Percentiles rank a stretch among this genome's conserved stretches.
Evolutionary conservation across 164 flowering plant genomes (phyloP).

Genomic region (Berberis vulgaris): DNA sequence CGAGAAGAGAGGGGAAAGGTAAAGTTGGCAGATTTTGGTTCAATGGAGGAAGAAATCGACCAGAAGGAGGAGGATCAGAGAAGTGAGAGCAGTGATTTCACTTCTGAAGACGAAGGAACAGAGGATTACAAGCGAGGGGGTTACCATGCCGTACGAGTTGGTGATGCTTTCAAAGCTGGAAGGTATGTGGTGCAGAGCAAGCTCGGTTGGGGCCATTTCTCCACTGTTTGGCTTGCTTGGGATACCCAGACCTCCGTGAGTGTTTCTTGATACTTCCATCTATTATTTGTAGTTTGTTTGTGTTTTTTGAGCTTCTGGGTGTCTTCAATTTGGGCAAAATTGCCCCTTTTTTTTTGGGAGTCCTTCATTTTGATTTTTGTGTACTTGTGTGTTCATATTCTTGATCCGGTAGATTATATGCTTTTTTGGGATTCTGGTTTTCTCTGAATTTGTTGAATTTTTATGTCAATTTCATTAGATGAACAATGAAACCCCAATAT

Average conservation of each 20-base stretch:
- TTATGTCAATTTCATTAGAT: too few species aligned
- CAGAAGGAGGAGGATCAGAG: constrained; percentile 14
- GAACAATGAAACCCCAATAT: too few species aligned
- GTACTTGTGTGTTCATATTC: too few species aligned
- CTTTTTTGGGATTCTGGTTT: too few species aligned
- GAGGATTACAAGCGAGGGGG: constrained; percentile 64
- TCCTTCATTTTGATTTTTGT: background rate
- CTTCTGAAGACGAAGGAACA: constrained; percentile 70
- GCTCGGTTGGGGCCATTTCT: constrained; percentile 84
- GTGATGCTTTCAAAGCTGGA: constrained; percentile 48
- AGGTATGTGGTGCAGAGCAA: constrained; percentile 58
- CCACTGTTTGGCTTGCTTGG: constrained; percentile 80
- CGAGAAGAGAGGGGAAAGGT: too few species aligned
- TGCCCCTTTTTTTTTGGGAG: background rate
- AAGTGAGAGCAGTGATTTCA: constrained; percentile 39
- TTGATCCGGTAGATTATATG: too few species aligned
- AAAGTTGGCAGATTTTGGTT: background rate
- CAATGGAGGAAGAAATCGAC: constrained; percentile 13
- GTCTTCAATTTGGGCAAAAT: background rate
- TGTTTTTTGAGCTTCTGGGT: constrained; percentile 1
- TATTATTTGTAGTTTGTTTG: constrained; percentile 2
- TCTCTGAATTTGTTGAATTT: too few species aligned
- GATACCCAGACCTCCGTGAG: constrained; percentile 41
- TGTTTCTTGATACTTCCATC: background rate
- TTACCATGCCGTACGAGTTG: constrained; percentile 64